Evolutionary conservation across 495 filamentous ascomycete genomes (phyloP), one percentile per base, ranked within the genome.

Genomic region (Neurospora sp.): DNA sequence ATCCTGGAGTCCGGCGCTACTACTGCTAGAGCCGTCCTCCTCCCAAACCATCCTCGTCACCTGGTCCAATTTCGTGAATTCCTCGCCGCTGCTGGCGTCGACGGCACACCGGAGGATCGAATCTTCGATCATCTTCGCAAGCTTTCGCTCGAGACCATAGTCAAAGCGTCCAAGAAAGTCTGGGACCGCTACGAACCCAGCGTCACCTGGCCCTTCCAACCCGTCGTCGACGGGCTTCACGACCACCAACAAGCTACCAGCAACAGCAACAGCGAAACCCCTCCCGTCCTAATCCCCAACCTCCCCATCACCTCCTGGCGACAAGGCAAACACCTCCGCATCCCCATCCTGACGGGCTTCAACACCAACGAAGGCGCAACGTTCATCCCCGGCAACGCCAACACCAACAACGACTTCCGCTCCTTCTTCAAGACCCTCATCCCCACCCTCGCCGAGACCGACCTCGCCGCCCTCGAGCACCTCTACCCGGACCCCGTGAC

Each of bases 161-260:
- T 84, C 16, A 73, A 75, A 3, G 89, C 89, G 12, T 86, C 85
- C 39, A 83, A 83, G 20, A 41, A 72, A 7, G 81, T 91, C 14
- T 91, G 85, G 79, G 80, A 85, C 69, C 82, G 80, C 44, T 90
- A 88, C 78, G 82, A 84, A 40, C 76, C 80, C 10, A 86, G 84
- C 48, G 82, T 92, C 0, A 86, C 88, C 5, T 91, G 89, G 89
- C 84, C 89, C 9, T 92, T 91, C 77, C 89, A 91, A 74, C 89
- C 90, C 42, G 89, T 89, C 71, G 88, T 91, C 72, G 90, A 91
- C 74, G 85, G 85, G 1, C 79, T 82, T 22, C 79, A 83, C 39
- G 42, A 61, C n/a, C 69, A 65, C 16, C 44, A 45, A 45, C 48
- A 59, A 59, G 48, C 77, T 42, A 71, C 75, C 71, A 78, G 77